Evolutionary conservation across 345 rosid species (phyloP).

Genomic region (Tarenaya hassleriana): DNA sequence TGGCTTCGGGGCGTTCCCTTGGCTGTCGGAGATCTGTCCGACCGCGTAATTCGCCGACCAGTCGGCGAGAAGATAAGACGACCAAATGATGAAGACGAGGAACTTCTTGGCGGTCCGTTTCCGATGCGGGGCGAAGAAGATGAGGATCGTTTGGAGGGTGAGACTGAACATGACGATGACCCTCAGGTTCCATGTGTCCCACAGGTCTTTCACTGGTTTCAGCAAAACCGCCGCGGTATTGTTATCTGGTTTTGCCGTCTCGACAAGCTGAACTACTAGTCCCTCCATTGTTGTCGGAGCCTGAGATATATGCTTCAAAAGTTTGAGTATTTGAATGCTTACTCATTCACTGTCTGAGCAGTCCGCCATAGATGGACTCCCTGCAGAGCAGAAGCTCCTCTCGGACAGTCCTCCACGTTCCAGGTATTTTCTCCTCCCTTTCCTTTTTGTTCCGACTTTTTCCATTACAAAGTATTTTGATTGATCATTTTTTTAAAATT

Average conservation of each 20-base stretch:
- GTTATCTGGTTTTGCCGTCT: slow-evolving; percentile 1
- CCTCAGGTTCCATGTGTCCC: slow-evolving; percentile 58
- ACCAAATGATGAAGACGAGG: slow-evolving; percentile 32
- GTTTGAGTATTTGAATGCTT: no score
- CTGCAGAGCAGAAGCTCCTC: no score
- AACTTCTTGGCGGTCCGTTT: slow-evolving; percentile 34
- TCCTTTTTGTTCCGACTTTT: no score
- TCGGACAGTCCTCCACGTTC: no score
- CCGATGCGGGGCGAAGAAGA: slow-evolving; percentile 43
- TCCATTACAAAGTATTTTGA: no score
- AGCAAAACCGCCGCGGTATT: slow-evolving; percentile 29
- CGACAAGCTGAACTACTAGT: no score
- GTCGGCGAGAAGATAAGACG: slow-evolving; percentile 34
- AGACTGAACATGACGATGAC: slow-evolving; percentile 55
- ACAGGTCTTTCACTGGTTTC: slow-evolving; percentile 20
- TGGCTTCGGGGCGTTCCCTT: slow-evolving; percentile 12
- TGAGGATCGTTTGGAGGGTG: slow-evolving; percentile 44
- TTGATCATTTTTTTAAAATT: no score
- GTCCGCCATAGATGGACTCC: no score
- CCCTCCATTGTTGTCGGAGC: no score
- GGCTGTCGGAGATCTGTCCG: slow-evolving; percentile 31
- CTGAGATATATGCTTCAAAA: no score
- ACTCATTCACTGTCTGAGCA: no score
- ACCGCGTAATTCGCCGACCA: slow-evolving; percentile 33
- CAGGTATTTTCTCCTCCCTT: no score